Evolutionary conservation across 2,329 filamentous ascomycete species (phyloP).

Genomic region (Chaetothyriales sp.): DNA sequence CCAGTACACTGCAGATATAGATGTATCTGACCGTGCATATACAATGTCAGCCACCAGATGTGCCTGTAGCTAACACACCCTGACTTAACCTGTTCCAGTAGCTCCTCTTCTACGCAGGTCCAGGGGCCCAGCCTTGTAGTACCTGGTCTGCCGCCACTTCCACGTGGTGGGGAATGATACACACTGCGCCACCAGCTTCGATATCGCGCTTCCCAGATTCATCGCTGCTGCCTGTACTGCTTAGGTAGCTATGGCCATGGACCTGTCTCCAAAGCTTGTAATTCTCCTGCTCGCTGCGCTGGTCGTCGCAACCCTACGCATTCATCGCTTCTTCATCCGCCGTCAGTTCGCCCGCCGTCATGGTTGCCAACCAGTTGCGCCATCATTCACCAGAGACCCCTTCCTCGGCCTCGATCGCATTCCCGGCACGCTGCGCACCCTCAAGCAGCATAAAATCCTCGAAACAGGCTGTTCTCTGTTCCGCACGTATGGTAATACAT

Average conservation of each 20-base stretch:
- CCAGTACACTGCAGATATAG: no score
- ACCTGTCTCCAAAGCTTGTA: background rate
- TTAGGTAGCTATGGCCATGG: background rate
- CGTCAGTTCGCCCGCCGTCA: conserved; percentile 12
- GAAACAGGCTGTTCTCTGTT: conserved; percentile 1
- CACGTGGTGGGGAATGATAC: no score
- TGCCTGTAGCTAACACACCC: no score
- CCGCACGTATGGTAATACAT: conserved; percentile 5
- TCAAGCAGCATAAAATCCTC: conserved; percentile 8
- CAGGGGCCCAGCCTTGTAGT: no score
- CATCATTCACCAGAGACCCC: conserved; percentile 10
- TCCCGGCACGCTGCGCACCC: background rate
- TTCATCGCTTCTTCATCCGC: conserved; percentile 9
- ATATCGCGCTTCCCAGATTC: background rate
- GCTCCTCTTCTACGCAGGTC: no score
- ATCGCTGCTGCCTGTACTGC: background rate
- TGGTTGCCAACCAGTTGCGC: conserved; percentile 10
- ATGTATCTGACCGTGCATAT: no score
- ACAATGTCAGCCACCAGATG: no score
- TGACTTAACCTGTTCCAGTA: no score
- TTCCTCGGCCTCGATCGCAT: conserved; percentile 10
- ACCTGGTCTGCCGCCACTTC: no score
- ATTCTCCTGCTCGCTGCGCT: background rate
- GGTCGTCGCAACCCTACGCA: background rate
- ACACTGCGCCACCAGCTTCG: no score